Evolutionary conservation across 2,329 filamentous ascomycete genomes (phyloP).

Genomic region (Claviceps paspali): DNA sequence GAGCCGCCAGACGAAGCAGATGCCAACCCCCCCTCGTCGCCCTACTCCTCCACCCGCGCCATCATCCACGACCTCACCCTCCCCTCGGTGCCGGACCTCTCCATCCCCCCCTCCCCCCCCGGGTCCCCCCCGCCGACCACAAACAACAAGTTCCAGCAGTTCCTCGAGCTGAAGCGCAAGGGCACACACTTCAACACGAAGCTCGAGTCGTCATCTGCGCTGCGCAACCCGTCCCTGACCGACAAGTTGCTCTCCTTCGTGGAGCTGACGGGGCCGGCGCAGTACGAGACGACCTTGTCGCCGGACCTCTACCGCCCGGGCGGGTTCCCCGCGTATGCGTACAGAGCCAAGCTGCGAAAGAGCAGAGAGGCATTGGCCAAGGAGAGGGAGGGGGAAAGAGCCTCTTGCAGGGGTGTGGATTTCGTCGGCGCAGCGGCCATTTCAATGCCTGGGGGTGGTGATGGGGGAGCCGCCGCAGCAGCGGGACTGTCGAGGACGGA

Average conservation of each 20-base stretch:
- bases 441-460: conserved; percentile 9
- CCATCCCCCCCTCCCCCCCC: conserved; percentile 60
- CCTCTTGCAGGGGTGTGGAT: conserved; percentile 29
- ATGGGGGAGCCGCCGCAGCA: conserved; percentile 3
- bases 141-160: conserved; percentile 55
- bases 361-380: conserved; percentile 30
- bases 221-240: conserved; percentile 58
- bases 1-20: conserved; percentile 6
- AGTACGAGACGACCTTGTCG: conserved; percentile 50
- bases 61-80: conserved; percentile 58
- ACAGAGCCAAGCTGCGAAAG: conserved; percentile 32
- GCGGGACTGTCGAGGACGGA: conserved; percentile 14
- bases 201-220: conserved; percentile 47
- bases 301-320: conserved; percentile 42
- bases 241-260: conserved; percentile 61
- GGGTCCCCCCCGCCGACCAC: conserved; percentile 37
- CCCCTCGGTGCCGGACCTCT: conserved; percentile 54
- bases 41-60: conserved; percentile 50
- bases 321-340: conserved; percentile 39
- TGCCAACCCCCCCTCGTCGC: conserved; percentile 30
- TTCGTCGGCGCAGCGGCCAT: conserved; percentile 28
- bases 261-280: conserved; percentile 29
- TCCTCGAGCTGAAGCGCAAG: conserved; percentile 61
- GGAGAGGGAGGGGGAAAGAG: conserved; percentile 27
- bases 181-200: conserved; percentile 67